phyloP scores from a whole-genome alignment of 495 filamentous ascomycete species.

The Neurospora sp. region DNA sequence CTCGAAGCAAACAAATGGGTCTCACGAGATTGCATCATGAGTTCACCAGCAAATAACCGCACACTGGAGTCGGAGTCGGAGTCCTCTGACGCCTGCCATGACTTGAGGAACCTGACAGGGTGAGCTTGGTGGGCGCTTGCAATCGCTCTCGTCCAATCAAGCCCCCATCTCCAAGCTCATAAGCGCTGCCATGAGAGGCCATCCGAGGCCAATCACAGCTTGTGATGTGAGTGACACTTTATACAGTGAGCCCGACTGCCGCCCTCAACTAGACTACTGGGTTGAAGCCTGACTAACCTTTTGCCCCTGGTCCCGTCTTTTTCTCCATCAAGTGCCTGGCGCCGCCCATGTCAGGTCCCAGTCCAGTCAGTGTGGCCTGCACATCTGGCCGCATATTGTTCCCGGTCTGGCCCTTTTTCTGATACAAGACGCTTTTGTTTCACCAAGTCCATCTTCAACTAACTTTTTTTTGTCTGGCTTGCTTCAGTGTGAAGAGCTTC shows the following conservation, averaged over 20 bases:
- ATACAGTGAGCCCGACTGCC: slow-evolving; percentile 5
- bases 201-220: slow-evolving; percentile 21
- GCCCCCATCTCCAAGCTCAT: slow-evolving; percentile 8
- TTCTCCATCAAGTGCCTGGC: slow-evolving; percentile 1
- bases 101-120: neutral
- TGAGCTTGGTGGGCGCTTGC: slow-evolving; percentile 15
- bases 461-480: neutral
- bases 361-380: slow-evolving; percentile 13
- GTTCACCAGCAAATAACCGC: neutral
- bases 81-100: neutral
- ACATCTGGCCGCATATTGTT: slow-evolving; percentile 27
- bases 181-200: slow-evolving; percentile 16
- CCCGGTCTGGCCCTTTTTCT: slow-evolving; percentile 9
- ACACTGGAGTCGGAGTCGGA: neutral
- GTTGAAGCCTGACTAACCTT: neutral
- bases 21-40: neutral
- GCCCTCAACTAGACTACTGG: too few relatives aligned
- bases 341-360: slow-evolving; percentile 1
- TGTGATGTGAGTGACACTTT: neutral
- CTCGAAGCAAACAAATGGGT: neutral
- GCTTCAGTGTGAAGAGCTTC: neutral
- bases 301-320: neutral
- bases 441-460: neutral
- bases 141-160: slow-evolving; percentile 13
- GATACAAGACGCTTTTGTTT: slow-evolving; percentile 5